Evolutionary conservation across 495 filamentous ascomycete species (phyloP), one percentile per base, ranked within the genome.

Genomic region (Podospora fimiseda): DNA sequence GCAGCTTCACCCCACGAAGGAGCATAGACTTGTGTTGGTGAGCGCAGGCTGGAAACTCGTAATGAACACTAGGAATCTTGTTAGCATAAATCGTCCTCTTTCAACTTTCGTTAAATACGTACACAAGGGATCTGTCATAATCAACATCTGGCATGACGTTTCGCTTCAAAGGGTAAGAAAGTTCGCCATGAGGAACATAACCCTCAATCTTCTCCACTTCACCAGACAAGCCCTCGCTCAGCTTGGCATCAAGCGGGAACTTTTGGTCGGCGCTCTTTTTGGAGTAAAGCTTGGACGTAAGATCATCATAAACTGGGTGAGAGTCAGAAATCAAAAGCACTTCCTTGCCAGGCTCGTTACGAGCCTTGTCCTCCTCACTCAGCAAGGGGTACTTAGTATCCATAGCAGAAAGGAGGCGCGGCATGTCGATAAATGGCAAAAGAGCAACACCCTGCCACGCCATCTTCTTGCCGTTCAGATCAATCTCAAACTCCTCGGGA

Each of bases 391-490:
- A 92, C 57, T 87, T 88, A 59, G 83, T 86, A 15, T 80, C 73
- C 81, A 96, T 91, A 5, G 94, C 93, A 19, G 79, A 75, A 18
- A 97, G 76, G 16, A 99, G 72, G 27, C 91, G 81, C 48, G 84
- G 84, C 71, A 93, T 93, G 65, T 99, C 90, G 59, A 99, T 97
- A 69, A 96, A 99, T 0, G 93, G 93, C 16, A 99, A 80, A 23
- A 97, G 72, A 19, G 88, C 88, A 39, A 97, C 89, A 56, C 93
- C 93, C 62, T 99, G 92, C 93, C 93, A 99, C 2, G 89, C 88
- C 69, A 95, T 94, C 64, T 97, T 99, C 75, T 97, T 97, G 52
- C 93, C 93, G 52, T 99, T 97, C 49, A 97, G 70, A 64, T 99
- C 93, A 50, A 96, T 77, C 2, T 84, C 80, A 63, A 99, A 99